Percentiles rank a stretch among this genome's conserved stretches.
Conservation (phyloP, 2,329 filamentous ascomycete species). For the Chaetomiaceae sp. region DNA sequence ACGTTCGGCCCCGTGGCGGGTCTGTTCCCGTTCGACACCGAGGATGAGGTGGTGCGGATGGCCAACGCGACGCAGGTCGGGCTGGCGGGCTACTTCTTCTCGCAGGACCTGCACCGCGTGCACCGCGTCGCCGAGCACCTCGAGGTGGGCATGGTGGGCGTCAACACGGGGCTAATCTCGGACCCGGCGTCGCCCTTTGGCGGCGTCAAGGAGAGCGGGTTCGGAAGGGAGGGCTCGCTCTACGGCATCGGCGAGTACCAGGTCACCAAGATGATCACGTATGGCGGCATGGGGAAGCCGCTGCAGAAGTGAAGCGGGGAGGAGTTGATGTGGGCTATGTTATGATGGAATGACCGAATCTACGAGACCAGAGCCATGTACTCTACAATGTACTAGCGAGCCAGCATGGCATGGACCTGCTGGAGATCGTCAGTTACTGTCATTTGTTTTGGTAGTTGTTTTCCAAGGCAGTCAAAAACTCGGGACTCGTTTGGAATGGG, state of each 20-base stretch:
- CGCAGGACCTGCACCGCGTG: constrained; percentile 54
- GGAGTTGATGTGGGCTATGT: not conserved
- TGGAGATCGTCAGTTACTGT: too few relatives aligned
- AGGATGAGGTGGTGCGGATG: constrained; percentile 78
- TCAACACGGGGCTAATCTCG: constrained; percentile 68
- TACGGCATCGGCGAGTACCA: constrained; percentile 76
- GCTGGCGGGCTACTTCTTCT: constrained; percentile 92
- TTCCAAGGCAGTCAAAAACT: too few relatives aligned
- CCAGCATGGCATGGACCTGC: too few relatives aligned
- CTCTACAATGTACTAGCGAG: too few relatives aligned
- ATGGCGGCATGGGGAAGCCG: constrained; percentile 52
- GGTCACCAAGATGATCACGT: constrained; percentile 63
- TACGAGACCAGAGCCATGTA: too few relatives aligned
- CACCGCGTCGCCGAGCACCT: constrained; percentile 62
- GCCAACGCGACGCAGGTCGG: constrained; percentile 84
- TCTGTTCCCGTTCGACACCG: constrained; percentile 81
- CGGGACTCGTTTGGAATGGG: too few relatives aligned
- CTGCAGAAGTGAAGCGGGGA: constrained; percentile 36
- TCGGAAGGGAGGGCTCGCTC: constrained; percentile 71
- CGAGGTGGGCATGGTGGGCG: constrained; percentile 82
- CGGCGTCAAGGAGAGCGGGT: constrained; percentile 77
- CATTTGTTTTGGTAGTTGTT: too few relatives aligned
- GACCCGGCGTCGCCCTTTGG: constrained; percentile 62
- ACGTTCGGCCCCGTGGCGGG: constrained; percentile 94
- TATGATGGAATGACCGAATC: not conserved